A percentile compares a stretch with the other conserved stretches of the same genome.
Evolutionary conservation across 129 eudicot genomes (phyloP).

Genomic region (Solidago caesia): DNA sequence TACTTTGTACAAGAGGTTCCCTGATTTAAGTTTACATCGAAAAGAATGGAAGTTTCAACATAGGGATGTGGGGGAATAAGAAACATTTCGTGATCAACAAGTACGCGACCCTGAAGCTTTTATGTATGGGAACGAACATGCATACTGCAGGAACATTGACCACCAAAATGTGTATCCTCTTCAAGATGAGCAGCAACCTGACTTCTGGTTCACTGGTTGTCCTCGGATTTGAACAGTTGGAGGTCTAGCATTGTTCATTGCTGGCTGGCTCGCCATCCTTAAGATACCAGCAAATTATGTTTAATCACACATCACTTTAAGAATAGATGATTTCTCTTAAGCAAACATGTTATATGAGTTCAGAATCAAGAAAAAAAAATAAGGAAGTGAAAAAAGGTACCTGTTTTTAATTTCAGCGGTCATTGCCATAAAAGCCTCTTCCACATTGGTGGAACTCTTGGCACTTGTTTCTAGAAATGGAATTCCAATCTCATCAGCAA

Average conservation of each 20-base stretch:
- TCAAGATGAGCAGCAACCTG: conserved; percentile 95
- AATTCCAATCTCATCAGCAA: conserved; percentile 96
- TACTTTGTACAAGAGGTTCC: conserved; percentile 58
- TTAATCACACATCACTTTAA: conserved; percentile 1
- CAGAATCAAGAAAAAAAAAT: background rate
- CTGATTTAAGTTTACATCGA: conserved; percentile 33
- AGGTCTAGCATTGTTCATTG: conserved; percentile 67
- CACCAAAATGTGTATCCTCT: conserved; percentile 15
- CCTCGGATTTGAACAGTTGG: conserved; percentile 87
- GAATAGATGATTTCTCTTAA: background rate
- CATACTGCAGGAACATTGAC: conserved; percentile 7
- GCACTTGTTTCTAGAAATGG: conserved; percentile 98
- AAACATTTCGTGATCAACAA: conserved; percentile 22
- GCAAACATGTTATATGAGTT: conserved; percentile 4
- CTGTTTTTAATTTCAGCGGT: conserved; percentile 85
- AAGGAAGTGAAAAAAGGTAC: conserved; percentile 28
- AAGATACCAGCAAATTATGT: conserved; percentile 12
- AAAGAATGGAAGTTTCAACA: conserved; percentile 45
- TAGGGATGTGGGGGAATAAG: background rate
- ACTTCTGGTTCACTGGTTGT: conserved; percentile 85
- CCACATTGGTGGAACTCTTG: conserved; percentile 84
- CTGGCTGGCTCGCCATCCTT: conserved; percentile 99
- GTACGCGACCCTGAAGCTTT: background rate
- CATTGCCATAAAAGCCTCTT: conserved; percentile 99
- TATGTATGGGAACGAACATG: conserved; percentile 6